These are phyloP conservation scores for Hyphodiscus hymeniophilus DNA, from an alignment of 495 filamentous ascomycete species.

Conservation along the genomic window DNA sequence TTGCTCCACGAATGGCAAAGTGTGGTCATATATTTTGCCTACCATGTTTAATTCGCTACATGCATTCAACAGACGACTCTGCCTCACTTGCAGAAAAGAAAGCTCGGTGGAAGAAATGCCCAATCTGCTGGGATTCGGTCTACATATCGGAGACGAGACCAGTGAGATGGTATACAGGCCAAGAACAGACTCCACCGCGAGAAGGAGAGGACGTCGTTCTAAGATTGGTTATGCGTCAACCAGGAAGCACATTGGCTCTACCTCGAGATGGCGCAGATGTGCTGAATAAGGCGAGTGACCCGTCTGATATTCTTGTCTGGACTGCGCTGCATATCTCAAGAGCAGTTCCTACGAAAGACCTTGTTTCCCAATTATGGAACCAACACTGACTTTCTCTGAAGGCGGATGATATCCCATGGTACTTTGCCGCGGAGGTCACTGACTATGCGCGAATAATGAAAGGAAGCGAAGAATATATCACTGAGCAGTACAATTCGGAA, in stretches of 20 bases:
- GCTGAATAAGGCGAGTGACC: too few species aligned
- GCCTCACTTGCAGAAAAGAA: slow-evolving; percentile 55
- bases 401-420: slow-evolving; percentile 81
- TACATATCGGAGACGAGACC: slow-evolving; percentile 84
- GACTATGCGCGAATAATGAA: slow-evolving; percentile 97
- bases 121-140: slow-evolving; percentile 87
- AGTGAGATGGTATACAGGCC: slow-evolving; percentile 84
- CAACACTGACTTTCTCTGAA: too few species aligned
- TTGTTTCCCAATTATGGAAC: too few species aligned
- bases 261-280: slow-evolving; percentile 75
- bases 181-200: slow-evolving; percentile 68
- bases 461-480: slow-evolving; percentile 84
- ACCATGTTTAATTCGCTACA: slow-evolving; percentile 88
- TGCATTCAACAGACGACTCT: slow-evolving; percentile 74
- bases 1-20: slow-evolving; percentile 93
- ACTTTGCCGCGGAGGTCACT: slow-evolving; percentile 84
- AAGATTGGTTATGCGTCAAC: slow-evolving; percentile 68
- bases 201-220: slow-evolving; percentile 87
- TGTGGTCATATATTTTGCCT: slow-evolving; percentile 98
- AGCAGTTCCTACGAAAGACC: too few species aligned
- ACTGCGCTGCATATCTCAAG: too few species aligned
- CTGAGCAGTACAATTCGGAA: slow-evolving; percentile 66
- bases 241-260: slow-evolving; percentile 76
- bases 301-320: too few species aligned
- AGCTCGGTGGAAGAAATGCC: slow-evolving; percentile 87